phyloP scores from a whole-genome alignment of 2,329 filamentous ascomycete species.

The Diplodia corticola region DNA sequence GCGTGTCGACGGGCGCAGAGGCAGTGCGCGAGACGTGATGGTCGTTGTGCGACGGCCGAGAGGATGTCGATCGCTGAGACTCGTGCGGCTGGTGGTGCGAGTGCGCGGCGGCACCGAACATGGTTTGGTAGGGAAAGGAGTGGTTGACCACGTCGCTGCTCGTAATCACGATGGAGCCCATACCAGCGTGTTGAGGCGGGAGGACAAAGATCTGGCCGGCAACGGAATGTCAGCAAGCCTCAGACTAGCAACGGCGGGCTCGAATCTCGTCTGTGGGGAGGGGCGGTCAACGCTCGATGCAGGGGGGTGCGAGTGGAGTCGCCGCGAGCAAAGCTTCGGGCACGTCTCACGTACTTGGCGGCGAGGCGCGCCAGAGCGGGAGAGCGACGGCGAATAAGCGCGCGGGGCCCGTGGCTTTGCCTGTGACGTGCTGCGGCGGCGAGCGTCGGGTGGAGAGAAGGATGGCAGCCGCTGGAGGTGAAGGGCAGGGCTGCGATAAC shows the following conservation, averaged over 20 bases:
- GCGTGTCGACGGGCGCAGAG: slow-evolving; percentile 35
- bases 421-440: slow-evolving; percentile 16
- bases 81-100: slow-evolving; percentile 39
- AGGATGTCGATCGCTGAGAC: slow-evolving; percentile 34
- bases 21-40: slow-evolving; percentile 28
- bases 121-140: slow-evolving; percentile 70
- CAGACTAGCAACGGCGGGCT: slow-evolving; percentile 7
- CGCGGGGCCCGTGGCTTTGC: slow-evolving; percentile 20
- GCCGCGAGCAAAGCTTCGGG: slow-evolving; percentile 17
- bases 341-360: slow-evolving; percentile 20
- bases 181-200: slow-evolving; percentile 46
- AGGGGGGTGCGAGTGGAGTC: slow-evolving; percentile 23
- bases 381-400: slow-evolving; percentile 44
- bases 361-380: slow-evolving; percentile 30
- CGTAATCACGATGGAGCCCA: slow-evolving; percentile 59
- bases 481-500: slow-evolving; percentile 20
- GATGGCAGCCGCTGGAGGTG: slow-evolving; percentile 13
- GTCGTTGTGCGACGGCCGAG: slow-evolving; percentile 35
- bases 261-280: slow-evolving; percentile 22
- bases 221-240: slow-evolving; percentile 15
- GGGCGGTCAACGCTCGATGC: slow-evolving; percentile 23
- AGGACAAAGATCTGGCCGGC: slow-evolving; percentile 16
- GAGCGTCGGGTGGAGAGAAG: not conserved
- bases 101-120: slow-evolving; percentile 54
- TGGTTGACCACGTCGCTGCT: slow-evolving; percentile 70